Percentiles rank a stretch among this genome's conserved stretches.
Conservation (phyloP, 371 early-diverging fungal genomes). For the Conidiobolus incongruus region DNA sequence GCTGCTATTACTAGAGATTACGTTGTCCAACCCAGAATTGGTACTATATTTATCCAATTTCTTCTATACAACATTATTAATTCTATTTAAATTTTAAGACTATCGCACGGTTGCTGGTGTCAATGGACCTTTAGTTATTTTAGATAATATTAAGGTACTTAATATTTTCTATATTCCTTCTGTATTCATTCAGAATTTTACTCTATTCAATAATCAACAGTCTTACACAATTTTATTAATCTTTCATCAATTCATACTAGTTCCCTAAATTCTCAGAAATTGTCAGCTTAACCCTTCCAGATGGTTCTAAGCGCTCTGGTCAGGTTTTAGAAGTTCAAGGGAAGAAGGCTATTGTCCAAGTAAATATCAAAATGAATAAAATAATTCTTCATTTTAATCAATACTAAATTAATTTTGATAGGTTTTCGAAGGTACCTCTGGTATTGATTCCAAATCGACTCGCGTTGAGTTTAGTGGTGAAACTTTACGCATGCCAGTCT, state of each 20-base stretch:
- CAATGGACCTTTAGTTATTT: conserved; percentile 98
- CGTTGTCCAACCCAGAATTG: conserved; percentile 68
- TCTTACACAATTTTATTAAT: conserved; percentile 4
- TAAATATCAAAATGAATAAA: conserved; percentile 8
- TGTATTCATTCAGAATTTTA: background rate
- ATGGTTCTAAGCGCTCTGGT: conserved; percentile 90
- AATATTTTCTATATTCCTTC: background rate
- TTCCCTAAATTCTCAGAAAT: conserved; percentile 98
- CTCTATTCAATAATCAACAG: no score
- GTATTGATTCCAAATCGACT: conserved; percentile 95
- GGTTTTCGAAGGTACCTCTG: conserved; percentile 99
- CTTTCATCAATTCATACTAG: conserved; percentile 13
- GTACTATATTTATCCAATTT: conserved; percentile 17
- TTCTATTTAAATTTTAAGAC: conserved; percentile 24
- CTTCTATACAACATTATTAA: background rate
- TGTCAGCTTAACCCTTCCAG: conserved; percentile 92
- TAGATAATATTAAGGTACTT: conserved; percentile 92
- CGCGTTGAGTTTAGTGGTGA: conserved; percentile 97
- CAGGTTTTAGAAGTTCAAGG: conserved; percentile 99
- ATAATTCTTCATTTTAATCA: background rate
- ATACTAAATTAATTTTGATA: conserved; percentile 6
- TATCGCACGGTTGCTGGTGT: conserved; percentile 98
- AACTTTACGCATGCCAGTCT: conserved; percentile 93
- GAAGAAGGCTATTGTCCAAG: conserved; percentile 96
- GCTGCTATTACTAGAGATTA: conserved; percentile 80